phyloP scores from a whole-genome alignment of 345 rosid genomes.

The Cardiospermum halicacabum region DNA sequence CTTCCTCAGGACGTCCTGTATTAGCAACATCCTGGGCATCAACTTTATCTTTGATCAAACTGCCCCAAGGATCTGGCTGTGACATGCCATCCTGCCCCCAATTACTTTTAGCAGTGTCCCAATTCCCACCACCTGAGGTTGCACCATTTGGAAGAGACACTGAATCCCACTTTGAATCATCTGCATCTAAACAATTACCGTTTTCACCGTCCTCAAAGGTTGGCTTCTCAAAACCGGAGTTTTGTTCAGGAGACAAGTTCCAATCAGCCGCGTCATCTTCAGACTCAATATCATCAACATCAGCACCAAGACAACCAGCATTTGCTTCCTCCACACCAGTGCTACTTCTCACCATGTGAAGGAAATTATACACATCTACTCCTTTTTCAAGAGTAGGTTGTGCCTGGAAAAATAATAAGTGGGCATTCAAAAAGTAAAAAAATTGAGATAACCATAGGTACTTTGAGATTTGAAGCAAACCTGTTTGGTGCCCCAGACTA shows the following conservation, averaged over 20 bases:
- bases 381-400: conserved; percentile 34
- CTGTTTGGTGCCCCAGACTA: conserved; percentile 65
- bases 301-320: conserved; percentile 72
- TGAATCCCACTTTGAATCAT: conserved; percentile 41
- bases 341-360: conserved; percentile 60
- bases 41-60: conserved; percentile 2
- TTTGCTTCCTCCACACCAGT: conserved; percentile 24
- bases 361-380: conserved; percentile 64
- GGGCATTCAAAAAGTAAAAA: conserved; percentile 2
- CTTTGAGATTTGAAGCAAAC: conserved; percentile 17
- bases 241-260: conserved; percentile 66
- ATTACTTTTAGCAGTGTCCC: not conserved
- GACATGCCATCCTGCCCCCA: not conserved
- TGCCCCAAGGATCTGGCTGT: not conserved
- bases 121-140: conserved; percentile 26
- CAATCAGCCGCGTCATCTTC: conserved; percentile 57
- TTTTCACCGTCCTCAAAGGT: conserved; percentile 63
- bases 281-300: conserved; percentile 49
- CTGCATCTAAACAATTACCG: conserved; percentile 25
- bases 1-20: not conserved
- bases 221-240: conserved; percentile 45
- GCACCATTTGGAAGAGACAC: conserved; percentile 19
- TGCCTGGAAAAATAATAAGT: conserved; percentile 36
- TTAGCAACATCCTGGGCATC: not conserved
- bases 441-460: conserved; percentile 6